Conservation (phyloP, 441 rosid genomes). For the Adansonia rubrostipa region DNA sequence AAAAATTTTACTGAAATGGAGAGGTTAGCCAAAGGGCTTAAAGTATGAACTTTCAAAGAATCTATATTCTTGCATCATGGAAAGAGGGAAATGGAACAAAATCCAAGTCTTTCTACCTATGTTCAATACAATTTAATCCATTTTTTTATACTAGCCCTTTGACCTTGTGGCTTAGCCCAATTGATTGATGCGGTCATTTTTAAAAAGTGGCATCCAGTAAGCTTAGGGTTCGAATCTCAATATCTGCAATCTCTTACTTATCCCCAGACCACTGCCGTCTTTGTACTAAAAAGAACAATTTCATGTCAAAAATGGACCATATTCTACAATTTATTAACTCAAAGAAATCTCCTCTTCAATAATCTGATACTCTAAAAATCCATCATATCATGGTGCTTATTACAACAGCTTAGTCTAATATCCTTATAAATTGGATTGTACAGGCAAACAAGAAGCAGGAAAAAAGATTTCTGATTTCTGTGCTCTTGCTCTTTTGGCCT, state of each 20-base stretch:
- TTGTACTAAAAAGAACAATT: too few relatives aligned
- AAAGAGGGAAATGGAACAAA: too few relatives aligned
- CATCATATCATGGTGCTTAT: not conserved
- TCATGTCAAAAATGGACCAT: not conserved
- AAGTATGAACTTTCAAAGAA: not conserved
- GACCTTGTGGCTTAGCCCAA: too few relatives aligned
- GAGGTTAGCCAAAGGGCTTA: not conserved
- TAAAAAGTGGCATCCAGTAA: too few relatives aligned
- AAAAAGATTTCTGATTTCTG: slow-evolving; percentile 19
- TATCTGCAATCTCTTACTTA: too few relatives aligned
- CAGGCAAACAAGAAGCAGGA: slow-evolving; percentile 25
- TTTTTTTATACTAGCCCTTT: too few relatives aligned
- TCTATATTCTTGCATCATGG: too few relatives aligned
- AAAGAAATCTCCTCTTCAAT: not conserved
- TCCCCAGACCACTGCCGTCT: too few relatives aligned
- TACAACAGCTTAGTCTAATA: not conserved
- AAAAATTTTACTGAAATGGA: not conserved
- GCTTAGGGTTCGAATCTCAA: too few relatives aligned
- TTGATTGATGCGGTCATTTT: too few relatives aligned
- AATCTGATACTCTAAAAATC: not conserved
- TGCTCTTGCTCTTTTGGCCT: slow-evolving; percentile 13
- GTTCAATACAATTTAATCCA: too few relatives aligned
- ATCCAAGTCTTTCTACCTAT: too few relatives aligned
- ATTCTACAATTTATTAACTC: not conserved
- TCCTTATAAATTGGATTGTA: not conserved